A percentile compares a stretch with the other conserved stretches of the same genome.
Conservation (phyloP, 352 stramenopile species). For the Phytophthora syringae region DNA sequence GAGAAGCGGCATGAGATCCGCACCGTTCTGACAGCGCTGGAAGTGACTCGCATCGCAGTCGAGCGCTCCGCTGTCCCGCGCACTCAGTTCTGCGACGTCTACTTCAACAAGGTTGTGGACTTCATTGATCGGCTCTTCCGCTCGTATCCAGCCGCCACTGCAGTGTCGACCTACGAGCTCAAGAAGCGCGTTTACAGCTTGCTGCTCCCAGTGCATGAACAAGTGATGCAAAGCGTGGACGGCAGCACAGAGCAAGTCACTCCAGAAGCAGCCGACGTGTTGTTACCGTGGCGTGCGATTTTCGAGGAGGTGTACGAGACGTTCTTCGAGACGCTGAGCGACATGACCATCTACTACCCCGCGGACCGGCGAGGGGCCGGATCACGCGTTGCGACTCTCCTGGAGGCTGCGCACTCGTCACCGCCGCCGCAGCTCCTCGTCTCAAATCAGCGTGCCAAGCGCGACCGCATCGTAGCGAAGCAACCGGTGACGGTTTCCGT, state of each 20-base stretch:
- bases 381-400: slow-evolving; percentile 14
- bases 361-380: slow-evolving; percentile 28
- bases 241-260: slow-evolving; percentile 15
- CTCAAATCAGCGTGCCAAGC: slow-evolving; percentile 7
- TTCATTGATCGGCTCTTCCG: slow-evolving; percentile 70
- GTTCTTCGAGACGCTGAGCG: slow-evolving; percentile 64
- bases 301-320: slow-evolving; percentile 65
- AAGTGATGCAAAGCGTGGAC: slow-evolving; percentile 26
- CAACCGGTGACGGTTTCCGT: slow-evolving; percentile 33
- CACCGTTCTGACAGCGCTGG: slow-evolving; percentile 40
- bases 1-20: slow-evolving; percentile 37
- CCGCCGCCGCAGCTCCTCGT: background rate
- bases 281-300: slow-evolving; percentile 65
- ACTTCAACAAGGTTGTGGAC: slow-evolving; percentile 56
- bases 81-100: slow-evolving; percentile 55
- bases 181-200: slow-evolving; percentile 64
- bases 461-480: slow-evolving; percentile 10
- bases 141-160: slow-evolving; percentile 19
- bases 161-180: slow-evolving; percentile 65
- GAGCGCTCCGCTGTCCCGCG: slow-evolving; percentile 25
- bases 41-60: slow-evolving; percentile 30
- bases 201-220: slow-evolving; percentile 62
- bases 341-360: slow-evolving; percentile 56
- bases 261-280: slow-evolving; percentile 21
- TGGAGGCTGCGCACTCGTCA: slow-evolving; percentile 16